Evolutionary conservation across 768 basidiomycete species (phyloP), one percentile per base, ranked within the genome.

Genomic region (Collybia nuda): DNA sequence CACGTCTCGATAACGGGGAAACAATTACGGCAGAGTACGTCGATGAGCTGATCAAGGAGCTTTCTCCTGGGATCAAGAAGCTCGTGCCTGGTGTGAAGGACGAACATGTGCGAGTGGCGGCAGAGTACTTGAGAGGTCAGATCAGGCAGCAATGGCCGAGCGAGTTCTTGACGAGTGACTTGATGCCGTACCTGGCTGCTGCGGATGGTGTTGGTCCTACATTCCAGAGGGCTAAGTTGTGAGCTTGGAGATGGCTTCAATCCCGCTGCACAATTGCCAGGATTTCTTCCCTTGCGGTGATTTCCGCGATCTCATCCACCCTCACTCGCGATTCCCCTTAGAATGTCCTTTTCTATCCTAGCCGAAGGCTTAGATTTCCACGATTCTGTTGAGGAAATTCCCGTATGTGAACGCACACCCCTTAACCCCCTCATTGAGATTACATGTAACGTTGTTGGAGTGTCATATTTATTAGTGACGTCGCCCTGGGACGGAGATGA

Each of bases 151-250:
- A 81, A 55, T 93, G 90, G 88, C 88, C 94, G 21, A 91, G 90
- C 71, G 95, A 98, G 66, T 98, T 98, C 68, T 81, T 98, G 75
- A 98, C 96, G 39, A 90, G 84, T 62, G 96, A 98, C 65, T 72
- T 98, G 71, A 93, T 95, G 91, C 78, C 82, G 22, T 86, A 91
- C 67, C 70, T 98, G 58, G 88, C 88, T 2, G 70, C 77, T 32
- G 77, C 79, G 50, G 90, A 92, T 68, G 90, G 90, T n/a, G 86
- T 86, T 36, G 81, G 86, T 53, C 67, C 78, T 28, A 76, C 77
- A 62, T 83, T 76, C 75, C 79, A 82, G 57, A 80, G 70, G 59
- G 68, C 76, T 48, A 61, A 67, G 29, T 57, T 79, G 61, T 80
- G 54, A 62, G 51, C 32, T 3, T 11, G 14, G 6, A 11, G 32